phyloP scores from a whole-genome alignment of 2,329 filamentous ascomycete genomes.

The Tothia fuscella region DNA sequence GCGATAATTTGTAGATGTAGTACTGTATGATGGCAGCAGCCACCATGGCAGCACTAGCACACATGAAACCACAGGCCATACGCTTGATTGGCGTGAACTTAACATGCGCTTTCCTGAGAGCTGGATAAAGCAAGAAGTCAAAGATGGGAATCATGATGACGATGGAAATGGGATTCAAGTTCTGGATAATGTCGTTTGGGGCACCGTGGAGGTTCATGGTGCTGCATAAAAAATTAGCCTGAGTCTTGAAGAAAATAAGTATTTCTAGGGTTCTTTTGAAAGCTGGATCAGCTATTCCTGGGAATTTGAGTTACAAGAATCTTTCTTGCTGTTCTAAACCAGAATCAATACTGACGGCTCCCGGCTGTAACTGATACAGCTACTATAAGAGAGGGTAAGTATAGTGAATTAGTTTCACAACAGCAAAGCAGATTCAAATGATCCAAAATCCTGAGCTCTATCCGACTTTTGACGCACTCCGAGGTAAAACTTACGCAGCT shows the following conservation, averaged over 20 bases:
- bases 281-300: too few species aligned
- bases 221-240: not conserved
- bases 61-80: slow-evolving; percentile 58
- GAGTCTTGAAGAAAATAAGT: too few species aligned
- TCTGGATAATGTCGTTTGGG: slow-evolving; percentile 67
- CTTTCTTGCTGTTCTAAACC: too few species aligned
- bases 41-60: slow-evolving; percentile 49
- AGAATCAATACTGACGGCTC: too few species aligned
- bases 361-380: too few species aligned
- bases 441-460: too few species aligned
- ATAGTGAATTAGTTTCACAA: too few species aligned
- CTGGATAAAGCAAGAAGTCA: slow-evolving; percentile 54
- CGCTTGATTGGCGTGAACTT: slow-evolving; percentile 65
- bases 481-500: slow-evolving; percentile 55
- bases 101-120: slow-evolving; percentile 50
- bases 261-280: too few species aligned
- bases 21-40: slow-evolving; percentile 46
- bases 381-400: too few species aligned
- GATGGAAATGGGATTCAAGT: slow-evolving; percentile 63
- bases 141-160: slow-evolving; percentile 64
- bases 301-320: too few species aligned
- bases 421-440: too few species aligned
- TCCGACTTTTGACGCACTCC: slow-evolving; percentile 50
- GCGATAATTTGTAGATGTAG: slow-evolving; percentile 30
- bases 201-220: slow-evolving; percentile 57